Evolutionary conservation across 164 flowering plant species (phyloP), one percentile per base, ranked within the genome.

Genomic region (Aristolochia californica): DNA sequence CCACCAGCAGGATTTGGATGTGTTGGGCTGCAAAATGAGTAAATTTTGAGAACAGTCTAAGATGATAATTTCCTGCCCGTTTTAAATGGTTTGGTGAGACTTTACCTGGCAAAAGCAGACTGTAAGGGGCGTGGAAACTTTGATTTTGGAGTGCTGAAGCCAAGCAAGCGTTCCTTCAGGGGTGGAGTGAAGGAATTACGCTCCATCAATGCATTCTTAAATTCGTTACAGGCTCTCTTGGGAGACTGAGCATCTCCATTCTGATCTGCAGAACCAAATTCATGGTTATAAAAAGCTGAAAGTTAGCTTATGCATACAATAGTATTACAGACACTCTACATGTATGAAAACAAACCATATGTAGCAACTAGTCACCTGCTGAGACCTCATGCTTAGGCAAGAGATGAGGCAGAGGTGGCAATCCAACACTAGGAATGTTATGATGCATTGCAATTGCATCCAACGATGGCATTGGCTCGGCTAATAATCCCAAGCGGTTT

Each of bases 401-500:
- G 25, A 34, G 50, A 54, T 77, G 56, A 45, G 88, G 80, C 53
- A 76, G 57, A 58, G 83, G 74, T 44, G 79, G 77, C 69, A 72
- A 62, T 49, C 79, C 81, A 60, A 81, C 91, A 77, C 57, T 55
- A 11, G 91, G 70, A 60, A 81, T 69, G 65, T 81, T 87, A 61
- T 77, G 72, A 45, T 75, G 88, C 73, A 70, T 60, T 30, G 95
- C 89, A 71, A 94, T 88, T 53, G 88, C 86, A 83, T 94, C 97
- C 68, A 94, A 65, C 48, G 99, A 88, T 53, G 90, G 95, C 97
- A 94, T 94, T 18, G 99, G 99, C 52, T 94, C 99, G 21, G 97
- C 96, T 57, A 91, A 70, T 67, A 94, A 71, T 40, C 88, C 88
- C 43, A 80, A 75, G 23, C 88, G 87, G 67, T 71, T 81, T 59